phyloP scores from a whole-genome alignment of 805 yeast species.

The Ogataea methylovora region DNA sequence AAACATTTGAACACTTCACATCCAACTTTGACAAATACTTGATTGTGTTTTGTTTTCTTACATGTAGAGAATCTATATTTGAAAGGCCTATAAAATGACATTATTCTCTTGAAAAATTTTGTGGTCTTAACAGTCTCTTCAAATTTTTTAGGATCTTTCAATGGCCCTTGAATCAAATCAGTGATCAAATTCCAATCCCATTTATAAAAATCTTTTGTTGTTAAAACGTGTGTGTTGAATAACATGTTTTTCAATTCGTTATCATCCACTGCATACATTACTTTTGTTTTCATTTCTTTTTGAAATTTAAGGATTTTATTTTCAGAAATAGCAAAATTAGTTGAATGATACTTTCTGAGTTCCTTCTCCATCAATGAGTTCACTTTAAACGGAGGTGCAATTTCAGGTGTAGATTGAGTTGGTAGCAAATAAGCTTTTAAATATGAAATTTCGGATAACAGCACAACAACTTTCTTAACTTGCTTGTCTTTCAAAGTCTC shows the following conservation, averaged over 20 bases:
- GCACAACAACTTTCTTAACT: constrained; percentile 50
- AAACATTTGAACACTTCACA: constrained; percentile 65
- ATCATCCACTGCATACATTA: constrained; percentile 42
- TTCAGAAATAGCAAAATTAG: constrained; percentile 6
- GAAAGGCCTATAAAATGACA: constrained; percentile 88
- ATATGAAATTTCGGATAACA: constrained; percentile 55
- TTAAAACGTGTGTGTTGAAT: constrained; percentile 59
- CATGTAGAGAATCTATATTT: constrained; percentile 68
- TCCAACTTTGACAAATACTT: constrained; percentile 63
- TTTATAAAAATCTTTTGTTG: constrained; percentile 67
- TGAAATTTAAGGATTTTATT: constrained; percentile 9
- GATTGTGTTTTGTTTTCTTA: constrained; percentile 41
- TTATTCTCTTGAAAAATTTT: constrained; percentile 74
- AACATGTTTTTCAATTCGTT: constrained; percentile 58
- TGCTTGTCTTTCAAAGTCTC: constrained; percentile 32
- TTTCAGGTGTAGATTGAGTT: constrained; percentile 25
- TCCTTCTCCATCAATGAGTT: constrained; percentile 22
- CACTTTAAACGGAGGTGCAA: constrained; percentile 18
- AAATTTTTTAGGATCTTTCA: constrained; percentile 60
- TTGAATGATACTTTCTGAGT: constrained; percentile 15
- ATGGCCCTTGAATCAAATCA: constrained; percentile 76
- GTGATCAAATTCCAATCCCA: constrained; percentile 85
- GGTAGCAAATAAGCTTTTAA: constrained; percentile 52
- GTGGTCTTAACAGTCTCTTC: constrained; percentile 76
- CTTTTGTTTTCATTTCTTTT: constrained; percentile 16